These are phyloP conservation scores for Camelina sativa DNA, from an alignment of 345 rosid species.

Conservation along the genomic window DNA sequence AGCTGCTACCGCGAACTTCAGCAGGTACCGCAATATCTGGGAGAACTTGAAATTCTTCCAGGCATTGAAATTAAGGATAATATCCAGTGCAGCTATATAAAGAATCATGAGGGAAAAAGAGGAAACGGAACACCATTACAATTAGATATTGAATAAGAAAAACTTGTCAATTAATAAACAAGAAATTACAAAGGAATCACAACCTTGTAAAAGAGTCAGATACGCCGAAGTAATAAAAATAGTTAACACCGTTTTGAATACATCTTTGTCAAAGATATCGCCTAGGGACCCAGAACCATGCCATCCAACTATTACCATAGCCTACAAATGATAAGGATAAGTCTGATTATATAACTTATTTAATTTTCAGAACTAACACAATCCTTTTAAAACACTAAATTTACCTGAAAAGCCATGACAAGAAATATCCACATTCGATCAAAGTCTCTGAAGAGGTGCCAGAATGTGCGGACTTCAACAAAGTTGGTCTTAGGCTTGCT, in stretches of 20 bases:
- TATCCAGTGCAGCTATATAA: conserved; percentile 74
- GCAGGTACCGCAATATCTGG: conserved; percentile 76
- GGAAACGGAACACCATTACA: conserved; percentile 28
- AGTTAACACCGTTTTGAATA: conserved; percentile 71
- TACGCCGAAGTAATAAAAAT: conserved; percentile 85
- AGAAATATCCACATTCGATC: conserved; percentile 99
- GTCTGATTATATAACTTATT: not conserved
- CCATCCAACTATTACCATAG: conserved; percentile 93
- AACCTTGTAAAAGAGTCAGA: conserved; percentile 88
- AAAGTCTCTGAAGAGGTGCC: conserved; percentile 91
- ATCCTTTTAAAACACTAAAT: conserved; percentile 13
- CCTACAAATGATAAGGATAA: conserved; percentile 55
- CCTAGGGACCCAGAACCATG: conserved; percentile 70
- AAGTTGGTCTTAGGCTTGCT: conserved; percentile 87
- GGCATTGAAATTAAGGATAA: conserved; percentile 79
- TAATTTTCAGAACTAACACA: conserved; percentile 19
- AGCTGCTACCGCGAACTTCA: conserved; percentile 80
- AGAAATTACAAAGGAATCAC: conserved; percentile 1
- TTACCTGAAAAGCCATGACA: conserved; percentile 90
- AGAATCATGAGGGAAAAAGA: conserved; percentile 8
- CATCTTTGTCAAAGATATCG: conserved; percentile 66
- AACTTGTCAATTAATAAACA: conserved; percentile 12
- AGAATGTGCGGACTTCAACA: conserved; percentile 97
- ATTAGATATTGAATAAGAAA: not conserved
- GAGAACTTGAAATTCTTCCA: conserved; percentile 82